phyloP scores from a whole-genome alignment of 352 stramenopile species.

The Phytophthora nicotianae region DNA sequence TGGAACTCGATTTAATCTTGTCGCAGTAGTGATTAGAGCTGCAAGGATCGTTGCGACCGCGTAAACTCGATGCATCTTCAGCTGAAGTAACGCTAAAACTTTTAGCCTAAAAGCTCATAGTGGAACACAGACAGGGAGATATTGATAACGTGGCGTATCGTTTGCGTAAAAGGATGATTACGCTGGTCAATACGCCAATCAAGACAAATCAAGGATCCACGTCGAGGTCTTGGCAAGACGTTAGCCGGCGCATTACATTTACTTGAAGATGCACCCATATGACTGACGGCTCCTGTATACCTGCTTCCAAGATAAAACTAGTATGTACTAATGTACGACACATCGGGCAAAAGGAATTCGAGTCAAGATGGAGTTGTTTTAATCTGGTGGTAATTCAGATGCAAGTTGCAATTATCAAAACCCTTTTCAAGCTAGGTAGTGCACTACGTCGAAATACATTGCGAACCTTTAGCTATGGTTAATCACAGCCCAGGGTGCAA shows the following conservation, averaged over 20 bases:
- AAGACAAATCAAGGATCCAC: not conserved
- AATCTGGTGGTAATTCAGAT: too few relatives aligned
- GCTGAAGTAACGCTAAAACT: not conserved
- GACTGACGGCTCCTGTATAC: too few relatives aligned
- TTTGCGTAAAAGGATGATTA: not conserved
- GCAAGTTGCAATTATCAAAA: too few relatives aligned
- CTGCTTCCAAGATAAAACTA: too few relatives aligned
- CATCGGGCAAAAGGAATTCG: too few relatives aligned
- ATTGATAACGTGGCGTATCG: not conserved
- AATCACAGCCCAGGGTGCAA: slow-evolving; percentile 41
- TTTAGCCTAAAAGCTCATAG: not conserved
- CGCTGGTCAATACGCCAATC: not conserved
- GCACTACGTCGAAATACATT: too few relatives aligned
- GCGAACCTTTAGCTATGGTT: too few relatives aligned
- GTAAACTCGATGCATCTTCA: not conserved
- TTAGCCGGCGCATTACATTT: not conserved
- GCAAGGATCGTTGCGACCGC: not conserved
- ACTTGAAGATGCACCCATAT: too few relatives aligned
- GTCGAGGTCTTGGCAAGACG: too few relatives aligned
- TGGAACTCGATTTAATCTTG: not conserved
- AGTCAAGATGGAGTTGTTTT: too few relatives aligned
- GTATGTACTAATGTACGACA: too few relatives aligned
- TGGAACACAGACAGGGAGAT: not conserved
- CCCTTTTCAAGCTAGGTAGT: too few relatives aligned
- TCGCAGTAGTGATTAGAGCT: not conserved